Conservation (phyloP, 2,329 filamentous ascomycete species). For the Fusarium multiceps region DNA sequence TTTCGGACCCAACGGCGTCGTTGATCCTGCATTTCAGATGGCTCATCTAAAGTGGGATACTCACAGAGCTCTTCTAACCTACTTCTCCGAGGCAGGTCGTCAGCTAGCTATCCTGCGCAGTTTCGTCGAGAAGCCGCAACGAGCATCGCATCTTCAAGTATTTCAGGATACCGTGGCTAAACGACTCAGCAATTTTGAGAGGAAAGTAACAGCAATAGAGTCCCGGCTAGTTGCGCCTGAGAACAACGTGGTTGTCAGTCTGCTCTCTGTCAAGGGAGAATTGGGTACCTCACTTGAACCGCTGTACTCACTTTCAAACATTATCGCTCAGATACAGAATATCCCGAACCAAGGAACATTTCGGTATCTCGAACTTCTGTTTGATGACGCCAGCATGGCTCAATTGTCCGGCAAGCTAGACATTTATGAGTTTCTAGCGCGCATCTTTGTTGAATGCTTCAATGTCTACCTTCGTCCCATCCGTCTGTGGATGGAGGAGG, state of each 20-base stretch:
- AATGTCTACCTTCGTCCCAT: constrained; percentile 85
- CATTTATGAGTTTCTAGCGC: constrained; percentile 72
- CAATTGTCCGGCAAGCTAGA: constrained; percentile 75
- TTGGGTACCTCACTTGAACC: constrained; percentile 65
- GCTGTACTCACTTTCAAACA: constrained; percentile 68
- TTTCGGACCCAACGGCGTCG: constrained; percentile 63
- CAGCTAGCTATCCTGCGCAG: constrained; percentile 59
- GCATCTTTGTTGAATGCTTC: constrained; percentile 83
- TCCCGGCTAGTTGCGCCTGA: constrained; percentile 65
- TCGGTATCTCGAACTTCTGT: constrained; percentile 82
- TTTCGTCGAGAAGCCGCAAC: constrained; percentile 58
- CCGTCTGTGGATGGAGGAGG: constrained; percentile 84
- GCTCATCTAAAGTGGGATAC: constrained; percentile 62
- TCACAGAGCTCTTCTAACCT: constrained; percentile 59
- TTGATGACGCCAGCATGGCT: constrained; percentile 73
- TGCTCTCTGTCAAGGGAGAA: constrained; percentile 70
- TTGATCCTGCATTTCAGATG: constrained; percentile 58
- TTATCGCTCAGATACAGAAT: constrained; percentile 68
- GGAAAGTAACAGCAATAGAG: constrained; percentile 68
- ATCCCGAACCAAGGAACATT: constrained; percentile 67
- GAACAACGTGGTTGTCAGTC: constrained; percentile 70
- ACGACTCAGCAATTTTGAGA: constrained; percentile 69
- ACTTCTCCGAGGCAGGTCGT: constrained; percentile 60
- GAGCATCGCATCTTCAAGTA: constrained; percentile 73
- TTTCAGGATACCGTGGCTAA: constrained; percentile 73